These are phyloP conservation scores for Chrysanthemum makinoi DNA, from an alignment of 129 eudicot species.

Conservation along the genomic window DNA sequence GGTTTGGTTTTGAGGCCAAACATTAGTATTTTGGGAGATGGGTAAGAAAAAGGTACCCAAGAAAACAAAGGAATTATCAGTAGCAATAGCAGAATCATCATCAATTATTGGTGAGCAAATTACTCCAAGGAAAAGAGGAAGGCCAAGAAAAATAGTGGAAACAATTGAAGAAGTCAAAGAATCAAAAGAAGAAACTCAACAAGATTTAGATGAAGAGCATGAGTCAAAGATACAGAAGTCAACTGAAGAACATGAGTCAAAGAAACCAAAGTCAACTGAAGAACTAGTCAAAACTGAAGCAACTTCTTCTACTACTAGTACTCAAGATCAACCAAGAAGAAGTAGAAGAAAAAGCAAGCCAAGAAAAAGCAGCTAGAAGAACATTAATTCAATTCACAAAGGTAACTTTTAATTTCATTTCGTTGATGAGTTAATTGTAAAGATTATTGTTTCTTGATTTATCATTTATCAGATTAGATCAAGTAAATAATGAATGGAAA, in stretches of 20 bases:
- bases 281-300: constrained; percentile 31
- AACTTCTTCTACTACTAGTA: constrained; percentile 21
- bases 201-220: constrained; percentile 27
- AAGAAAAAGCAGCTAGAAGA: constrained; percentile 53
- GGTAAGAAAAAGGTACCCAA: constrained; percentile 59
- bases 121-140: constrained; percentile 64
- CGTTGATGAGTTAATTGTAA: constrained; percentile 25
- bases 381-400: constrained; percentile 5
- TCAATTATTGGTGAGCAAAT: constrained; percentile 40
- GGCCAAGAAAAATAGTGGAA: constrained; percentile 57
- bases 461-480: constrained; percentile 24
- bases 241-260: constrained; percentile 31
- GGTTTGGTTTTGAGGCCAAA: constrained; percentile 29
- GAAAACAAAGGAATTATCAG: constrained; percentile 40
- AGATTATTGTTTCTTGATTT: constrained; percentile 28
- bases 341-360: constrained; percentile 73
- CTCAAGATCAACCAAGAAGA: constrained; percentile 42
- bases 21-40: constrained; percentile 27
- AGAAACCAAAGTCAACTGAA: constrained; percentile 36
- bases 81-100: constrained; percentile 57
- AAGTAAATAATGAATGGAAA: constrained; percentile 23
- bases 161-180: constrained; percentile 36
- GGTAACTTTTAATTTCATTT: constrained; percentile 29
- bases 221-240: constrained; percentile 39
- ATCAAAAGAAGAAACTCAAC: constrained; percentile 31